A percentile compares a stretch with the other conserved stretches of the same genome.
These are phyloP conservation scores for Trichosporon ovoides DNA, from an alignment of 1,284 basidiomycete genomes.

Conservation along the genomic window DNA sequence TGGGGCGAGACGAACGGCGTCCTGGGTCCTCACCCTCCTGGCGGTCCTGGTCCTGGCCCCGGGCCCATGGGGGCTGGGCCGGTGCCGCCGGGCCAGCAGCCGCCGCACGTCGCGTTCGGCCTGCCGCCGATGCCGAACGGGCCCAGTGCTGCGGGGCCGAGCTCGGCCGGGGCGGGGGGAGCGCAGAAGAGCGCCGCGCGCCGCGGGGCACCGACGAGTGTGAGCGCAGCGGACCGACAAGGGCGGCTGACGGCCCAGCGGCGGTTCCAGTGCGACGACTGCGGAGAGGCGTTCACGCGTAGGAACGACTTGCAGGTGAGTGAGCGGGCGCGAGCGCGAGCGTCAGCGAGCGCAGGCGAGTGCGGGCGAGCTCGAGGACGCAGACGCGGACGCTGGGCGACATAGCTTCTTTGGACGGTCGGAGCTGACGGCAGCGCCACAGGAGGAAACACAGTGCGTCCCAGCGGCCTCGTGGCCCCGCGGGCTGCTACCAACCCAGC, in stretches of 20 bases:
- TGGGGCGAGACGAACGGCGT: constrained; percentile 1
- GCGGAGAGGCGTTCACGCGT: constrained; percentile 21
- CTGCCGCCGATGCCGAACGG: background rate
- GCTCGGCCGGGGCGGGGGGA: background rate
- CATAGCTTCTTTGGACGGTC: background rate
- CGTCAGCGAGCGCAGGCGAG: too few relatives aligned
- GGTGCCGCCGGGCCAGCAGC: too few relatives aligned
- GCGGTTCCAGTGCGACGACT: constrained; percentile 20
- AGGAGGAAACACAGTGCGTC: constrained; percentile 21
- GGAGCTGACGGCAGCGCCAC: constrained; percentile 16
- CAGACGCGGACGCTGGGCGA: too few relatives aligned
- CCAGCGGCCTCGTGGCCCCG: too few relatives aligned
- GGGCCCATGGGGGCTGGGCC: too few relatives aligned
- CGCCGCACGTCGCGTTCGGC: background rate
- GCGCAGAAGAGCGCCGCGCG: background rate
- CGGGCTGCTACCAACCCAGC: too few relatives aligned
- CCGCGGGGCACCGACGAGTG: background rate
- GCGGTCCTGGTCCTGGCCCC: too few relatives aligned
- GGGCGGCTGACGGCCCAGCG: constrained; percentile 8
- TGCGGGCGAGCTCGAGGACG: too few relatives aligned
- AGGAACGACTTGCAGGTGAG: constrained; percentile 21
- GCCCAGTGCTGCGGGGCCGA: background rate
- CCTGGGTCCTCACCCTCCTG: too few relatives aligned
- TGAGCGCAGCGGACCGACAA: background rate
- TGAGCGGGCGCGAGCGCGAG: background rate